phyloP scores from a whole-genome alignment of 768 basidiomycete genomes.

The Sarcodon aspratus region DNA sequence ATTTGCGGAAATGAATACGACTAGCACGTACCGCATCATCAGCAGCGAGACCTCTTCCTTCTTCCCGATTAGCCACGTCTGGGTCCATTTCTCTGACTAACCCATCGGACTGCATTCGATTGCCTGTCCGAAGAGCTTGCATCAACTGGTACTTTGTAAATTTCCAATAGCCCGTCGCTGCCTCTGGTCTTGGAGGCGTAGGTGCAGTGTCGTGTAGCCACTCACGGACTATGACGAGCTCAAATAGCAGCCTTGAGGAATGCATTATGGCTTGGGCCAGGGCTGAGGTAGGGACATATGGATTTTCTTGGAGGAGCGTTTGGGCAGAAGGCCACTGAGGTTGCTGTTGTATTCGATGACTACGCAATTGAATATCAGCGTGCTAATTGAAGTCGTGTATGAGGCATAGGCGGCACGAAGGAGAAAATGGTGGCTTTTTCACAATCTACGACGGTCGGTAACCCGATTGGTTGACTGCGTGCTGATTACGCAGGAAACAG shows the following conservation, averaged over 20 bases:
- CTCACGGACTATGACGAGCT: constrained; percentile 76
- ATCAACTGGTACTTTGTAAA: constrained; percentile 70
- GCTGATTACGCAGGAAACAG: too few species aligned
- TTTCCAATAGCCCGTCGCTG: constrained; percentile 73
- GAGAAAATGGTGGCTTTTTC: neutral
- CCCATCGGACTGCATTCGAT: constrained; percentile 27
- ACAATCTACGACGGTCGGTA: too few species aligned
- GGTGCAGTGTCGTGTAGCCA: constrained; percentile 79
- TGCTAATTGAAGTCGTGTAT: too few species aligned
- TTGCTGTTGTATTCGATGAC: constrained; percentile 60
- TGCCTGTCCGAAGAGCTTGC: constrained; percentile 47
- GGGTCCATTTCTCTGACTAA: constrained; percentile 70
- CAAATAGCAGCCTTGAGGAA: constrained; percentile 53
- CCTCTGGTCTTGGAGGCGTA: constrained; percentile 50
- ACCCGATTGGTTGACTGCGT: too few species aligned
- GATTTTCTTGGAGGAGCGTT: constrained; percentile 54
- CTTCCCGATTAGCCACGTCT: constrained; percentile 57
- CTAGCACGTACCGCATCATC: constrained; percentile 61
- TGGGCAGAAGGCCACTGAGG: constrained; percentile 35
- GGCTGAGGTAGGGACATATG: constrained; percentile 70
- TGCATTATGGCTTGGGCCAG: constrained; percentile 67
- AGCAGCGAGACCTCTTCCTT: constrained; percentile 46
- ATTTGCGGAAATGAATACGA: neutral
- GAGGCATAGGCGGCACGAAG: too few species aligned
- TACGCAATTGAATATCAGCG: constrained; percentile 11